These are phyloP conservation scores for Suhomyces pyralidae DNA, from an alignment of 805 yeast species.

Conservation along the genomic window DNA sequence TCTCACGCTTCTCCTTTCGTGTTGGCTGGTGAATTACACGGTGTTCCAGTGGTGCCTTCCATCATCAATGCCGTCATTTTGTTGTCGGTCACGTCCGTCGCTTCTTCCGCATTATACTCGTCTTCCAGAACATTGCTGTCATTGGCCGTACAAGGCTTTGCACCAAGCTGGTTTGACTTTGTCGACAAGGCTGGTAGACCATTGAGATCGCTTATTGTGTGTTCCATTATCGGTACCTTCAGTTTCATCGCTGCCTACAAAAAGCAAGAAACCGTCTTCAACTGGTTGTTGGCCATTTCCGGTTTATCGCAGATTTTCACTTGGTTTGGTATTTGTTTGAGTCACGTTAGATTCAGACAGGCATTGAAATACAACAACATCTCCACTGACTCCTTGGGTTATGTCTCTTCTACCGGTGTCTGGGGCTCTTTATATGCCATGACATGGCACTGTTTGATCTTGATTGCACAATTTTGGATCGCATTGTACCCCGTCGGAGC, in stretches of 20 bases:
- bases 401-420: constrained; percentile 38
- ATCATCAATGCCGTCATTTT: constrained; percentile 42
- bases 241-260: constrained; percentile 42
- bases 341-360: constrained; percentile 40
- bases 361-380: constrained; percentile 33
- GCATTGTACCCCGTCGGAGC: constrained; percentile 38
- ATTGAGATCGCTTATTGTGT: constrained; percentile 32
- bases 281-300: constrained; percentile 41
- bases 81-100: constrained; percentile 41
- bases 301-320: constrained; percentile 43
- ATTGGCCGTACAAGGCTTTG: constrained; percentile 41
- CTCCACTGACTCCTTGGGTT: constrained; percentile 29
- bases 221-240: constrained; percentile 35
- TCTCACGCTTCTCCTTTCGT: constrained; percentile 43
- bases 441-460: constrained; percentile 29
- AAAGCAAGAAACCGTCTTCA: constrained; percentile 37
- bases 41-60: constrained; percentile 37
- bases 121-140: constrained; percentile 43
- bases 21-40: constrained; percentile 40
- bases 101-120: constrained; percentile 41
- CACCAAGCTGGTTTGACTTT: constrained; percentile 37
- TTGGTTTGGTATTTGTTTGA: constrained; percentile 40
- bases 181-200: constrained; percentile 44
- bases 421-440: constrained; percentile 38
- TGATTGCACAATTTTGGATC: constrained; percentile 45